Evolutionary conservation across 2,329 filamentous ascomycete genomes (phyloP).

Genomic region (Zymoseptoria tritici): DNA sequence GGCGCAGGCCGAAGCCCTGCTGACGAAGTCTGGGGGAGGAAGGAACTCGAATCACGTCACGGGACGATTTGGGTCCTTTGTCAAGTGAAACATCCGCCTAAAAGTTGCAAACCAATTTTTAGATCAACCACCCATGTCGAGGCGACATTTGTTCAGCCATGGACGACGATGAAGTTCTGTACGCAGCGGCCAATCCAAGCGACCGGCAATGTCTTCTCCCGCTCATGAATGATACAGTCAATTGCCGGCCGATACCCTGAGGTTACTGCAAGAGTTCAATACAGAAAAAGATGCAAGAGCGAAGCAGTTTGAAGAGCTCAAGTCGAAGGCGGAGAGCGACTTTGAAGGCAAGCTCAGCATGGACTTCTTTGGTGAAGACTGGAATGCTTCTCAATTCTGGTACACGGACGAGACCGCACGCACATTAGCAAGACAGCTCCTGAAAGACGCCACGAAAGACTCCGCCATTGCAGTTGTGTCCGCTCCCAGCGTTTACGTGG

Average conservation of each 20-base stretch:
- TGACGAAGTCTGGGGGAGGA: slow-evolving; percentile 1
- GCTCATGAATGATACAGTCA: slow-evolving; percentile 36
- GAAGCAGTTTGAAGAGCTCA: slow-evolving; percentile 62
- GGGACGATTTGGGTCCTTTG: background rate
- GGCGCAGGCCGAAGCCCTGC: background rate
- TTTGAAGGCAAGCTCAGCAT: slow-evolving; percentile 48
- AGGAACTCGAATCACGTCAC: background rate
- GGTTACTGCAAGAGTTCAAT: slow-evolving; percentile 67
- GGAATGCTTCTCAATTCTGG: slow-evolving; percentile 82
- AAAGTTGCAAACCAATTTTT: background rate
- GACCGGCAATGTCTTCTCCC: background rate
- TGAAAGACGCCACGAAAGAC: slow-evolving; percentile 51
- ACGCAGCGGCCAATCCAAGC: slow-evolving; percentile 3
- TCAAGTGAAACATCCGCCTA: background rate
- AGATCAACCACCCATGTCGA: background rate
- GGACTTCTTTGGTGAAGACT: slow-evolving; percentile 69
- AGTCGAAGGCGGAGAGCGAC: slow-evolving; percentile 52
- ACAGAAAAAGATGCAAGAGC: slow-evolving; percentile 60
- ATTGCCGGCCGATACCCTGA: slow-evolving; percentile 59
- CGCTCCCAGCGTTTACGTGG: slow-evolving; percentile 69
- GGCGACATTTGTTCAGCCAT: slow-evolving; percentile 6
- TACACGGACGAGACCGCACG: slow-evolving; percentile 63
- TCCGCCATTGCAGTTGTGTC: slow-evolving; percentile 60
- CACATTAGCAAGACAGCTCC: slow-evolving; percentile 55
- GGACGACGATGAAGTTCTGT: slow-evolving; percentile 20